phyloP scores from a whole-genome alignment of 768 basidiomycete genomes.

The Hygrophorus russula region DNA sequence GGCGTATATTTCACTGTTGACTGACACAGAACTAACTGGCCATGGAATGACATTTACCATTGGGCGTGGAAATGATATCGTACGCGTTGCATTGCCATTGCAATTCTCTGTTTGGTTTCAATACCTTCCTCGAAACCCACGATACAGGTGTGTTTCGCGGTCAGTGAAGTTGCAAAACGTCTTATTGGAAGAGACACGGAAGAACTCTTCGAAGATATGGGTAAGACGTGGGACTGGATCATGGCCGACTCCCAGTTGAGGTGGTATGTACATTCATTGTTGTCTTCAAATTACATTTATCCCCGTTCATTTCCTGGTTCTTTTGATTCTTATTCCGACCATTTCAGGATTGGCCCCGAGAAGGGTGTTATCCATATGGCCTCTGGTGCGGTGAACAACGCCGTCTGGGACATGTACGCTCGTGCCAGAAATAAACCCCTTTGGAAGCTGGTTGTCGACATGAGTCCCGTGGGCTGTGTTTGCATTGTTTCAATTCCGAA shows the following conservation, averaged over 20 bases:
- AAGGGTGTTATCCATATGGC: conserved; percentile 94
- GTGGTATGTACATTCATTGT: conserved; percentile 45
- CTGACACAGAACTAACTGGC: conserved; percentile 68
- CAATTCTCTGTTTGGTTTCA: neutral
- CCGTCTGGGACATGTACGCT: conserved; percentile 91
- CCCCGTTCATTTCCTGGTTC: neutral
- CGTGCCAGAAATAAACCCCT: conserved; percentile 72
- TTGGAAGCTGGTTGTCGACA: conserved; percentile 91
- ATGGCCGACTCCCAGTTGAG: conserved; percentile 83
- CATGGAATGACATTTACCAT: conserved; percentile 94
- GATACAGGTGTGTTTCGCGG: conserved; percentile 66
- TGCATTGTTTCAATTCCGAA: conserved; percentile 5
- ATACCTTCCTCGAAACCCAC: neutral
- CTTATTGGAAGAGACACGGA: conserved; percentile 77
- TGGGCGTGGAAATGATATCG: conserved; percentile 92
- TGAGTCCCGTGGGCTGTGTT: conserved; percentile 49
- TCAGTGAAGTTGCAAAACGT: conserved; percentile 69
- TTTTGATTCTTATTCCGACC: neutral
- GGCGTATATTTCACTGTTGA: conserved; percentile 76
- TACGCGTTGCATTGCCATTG: conserved; percentile 17
- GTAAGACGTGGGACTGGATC: conserved; percentile 80
- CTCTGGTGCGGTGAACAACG: conserved; percentile 81
- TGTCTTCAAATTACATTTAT: neutral
- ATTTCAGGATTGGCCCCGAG: conserved; percentile 78
- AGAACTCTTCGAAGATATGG: conserved; percentile 82